Evolutionary conservation across 306 rosid species (phyloP), one percentile per base, ranked within the genome.

Genomic region (Coriaria nepalensis): DNA sequence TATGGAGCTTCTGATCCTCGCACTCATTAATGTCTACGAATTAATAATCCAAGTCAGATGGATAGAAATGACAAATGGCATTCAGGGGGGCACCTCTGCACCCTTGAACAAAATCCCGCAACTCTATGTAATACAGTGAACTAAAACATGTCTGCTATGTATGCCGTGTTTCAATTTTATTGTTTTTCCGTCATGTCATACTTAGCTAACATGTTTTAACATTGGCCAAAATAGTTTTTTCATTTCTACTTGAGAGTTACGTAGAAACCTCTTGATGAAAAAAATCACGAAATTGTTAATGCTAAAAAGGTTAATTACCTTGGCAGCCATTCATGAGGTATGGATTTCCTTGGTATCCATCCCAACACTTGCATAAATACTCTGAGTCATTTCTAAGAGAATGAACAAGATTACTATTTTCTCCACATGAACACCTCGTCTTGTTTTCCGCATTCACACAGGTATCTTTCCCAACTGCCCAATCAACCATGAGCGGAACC

Each of bases 291-390:
- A 20, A 3, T 1, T 20, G 29, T 20, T 38, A 38, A 38, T 10
- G 2, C 2, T 6, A 2, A 38, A 10, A 6, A 10, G 10, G 42
- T 10, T 38, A 38, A 38, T 38, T 52, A 62, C 74, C 68, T 35
- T 51, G 46, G 50, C 73, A 61, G 10, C 73, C 73, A 33, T 55
- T 8, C 3, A 35, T 41, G 8, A 44, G 59, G 48, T 61, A 61
- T 5, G 73, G 64, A 13, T 61, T 61, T 45, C 73, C 73, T 9
- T 40, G 9, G 36, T 42, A 67, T 4, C 73, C 73, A 4, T 20
- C 36, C 45, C 13, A 33, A 47, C 73, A 68, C 14, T 13, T 33
- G 53, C 73, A 68, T 43, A 10, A 46, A 38, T 63, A 63, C 5
- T 66, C 74, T 15, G 37, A 49, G 33, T 8, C 36, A 9, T 6